Evolutionary conservation across 345 rosid species (phyloP).

Genomic region (Aquilaria yunnanensis): DNA sequence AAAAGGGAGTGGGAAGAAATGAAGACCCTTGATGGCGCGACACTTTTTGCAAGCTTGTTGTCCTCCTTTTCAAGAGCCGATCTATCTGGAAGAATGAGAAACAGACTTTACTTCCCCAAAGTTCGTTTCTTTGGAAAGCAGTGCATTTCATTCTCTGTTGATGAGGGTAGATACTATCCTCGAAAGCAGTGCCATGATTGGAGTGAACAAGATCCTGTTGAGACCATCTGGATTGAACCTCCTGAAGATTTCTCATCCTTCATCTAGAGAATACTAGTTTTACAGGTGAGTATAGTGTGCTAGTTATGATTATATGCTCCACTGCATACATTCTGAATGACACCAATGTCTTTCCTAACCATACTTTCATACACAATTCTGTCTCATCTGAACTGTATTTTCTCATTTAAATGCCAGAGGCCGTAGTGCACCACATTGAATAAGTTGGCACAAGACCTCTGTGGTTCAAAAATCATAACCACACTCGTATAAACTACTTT

Average conservation of each 20-base stretch:
- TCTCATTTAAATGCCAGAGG: no score
- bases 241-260: slow-evolving; percentile 35
- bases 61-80: slow-evolving; percentile 44
- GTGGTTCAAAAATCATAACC: no score
- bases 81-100: slow-evolving; percentile 44
- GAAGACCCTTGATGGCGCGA: slow-evolving; percentile 47
- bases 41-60: slow-evolving; percentile 58
- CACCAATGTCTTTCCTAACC: no score
- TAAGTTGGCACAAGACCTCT: no score
- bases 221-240: slow-evolving; percentile 59
- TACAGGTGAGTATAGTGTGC: slow-evolving; percentile 4
- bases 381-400: no score
- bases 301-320: no score
- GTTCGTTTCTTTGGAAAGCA: slow-evolving; percentile 62
- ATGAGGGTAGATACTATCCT: slow-evolving; percentile 46
- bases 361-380: no score
- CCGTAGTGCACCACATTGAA: no score
- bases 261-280: slow-evolving; percentile 18
- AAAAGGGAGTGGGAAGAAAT: slow-evolving; percentile 51
- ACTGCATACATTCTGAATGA: no score
- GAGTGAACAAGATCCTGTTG: slow-evolving; percentile 58
- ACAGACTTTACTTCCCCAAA: slow-evolving; percentile 65
- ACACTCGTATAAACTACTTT: no score
- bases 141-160: slow-evolving; percentile 54
- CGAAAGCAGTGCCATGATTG: slow-evolving; percentile 54